Base-by-base conservation (phyloP, 345 rosid species). In the Stellera chamaejasme region DNA sequence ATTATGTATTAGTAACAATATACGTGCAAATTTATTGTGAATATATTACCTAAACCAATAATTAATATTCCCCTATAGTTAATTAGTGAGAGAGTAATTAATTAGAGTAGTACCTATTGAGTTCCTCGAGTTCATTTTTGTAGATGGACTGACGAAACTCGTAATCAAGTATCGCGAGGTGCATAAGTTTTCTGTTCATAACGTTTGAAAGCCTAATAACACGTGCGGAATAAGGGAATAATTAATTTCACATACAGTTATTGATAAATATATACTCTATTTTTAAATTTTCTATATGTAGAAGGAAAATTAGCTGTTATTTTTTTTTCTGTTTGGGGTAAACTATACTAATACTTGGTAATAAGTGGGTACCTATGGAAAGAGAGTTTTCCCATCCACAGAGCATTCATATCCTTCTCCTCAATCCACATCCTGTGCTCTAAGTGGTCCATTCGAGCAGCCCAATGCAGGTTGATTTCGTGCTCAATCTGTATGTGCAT, bases 341-440 rank as follows among this genome's bases (percentile, higher is more conserved):
- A n/a, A n/a, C n/a, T n/a, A n/a, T n/a, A n/a, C n/a, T n/a, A n/a
- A n/a, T n/a, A 19, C 23, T 19, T 19, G 23, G 23, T 19, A 19
- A 19, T 19, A 19, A 19, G 0, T 39, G 2, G 26, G 27, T 63
- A 81, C 90, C 95, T 81, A 42, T 68, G 64, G 60, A 53, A 77
- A 10, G 77, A 81, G 61, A 68, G 19, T 52, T 77, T 79, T 28
- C 74, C 95, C 55, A 63, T 43, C 75, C 81, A 81, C 12, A 79
- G 19, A 60, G 67, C 66, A 60, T 64, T 52, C 50, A 50, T 68
- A 45, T 77, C 59, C 10, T 59, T 71, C 43, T 79, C 81, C 67
- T 83, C 90, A 43, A 86, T 74, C 82, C 78, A 79, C 64, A 32
- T 69, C 55, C 95, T 76, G 55, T 86, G 77, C 36, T 83, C 88